Evolutionary conservation across 2,329 filamentous ascomycete species (phyloP).

Genomic region (Albifimbria verrucaria): DNA sequence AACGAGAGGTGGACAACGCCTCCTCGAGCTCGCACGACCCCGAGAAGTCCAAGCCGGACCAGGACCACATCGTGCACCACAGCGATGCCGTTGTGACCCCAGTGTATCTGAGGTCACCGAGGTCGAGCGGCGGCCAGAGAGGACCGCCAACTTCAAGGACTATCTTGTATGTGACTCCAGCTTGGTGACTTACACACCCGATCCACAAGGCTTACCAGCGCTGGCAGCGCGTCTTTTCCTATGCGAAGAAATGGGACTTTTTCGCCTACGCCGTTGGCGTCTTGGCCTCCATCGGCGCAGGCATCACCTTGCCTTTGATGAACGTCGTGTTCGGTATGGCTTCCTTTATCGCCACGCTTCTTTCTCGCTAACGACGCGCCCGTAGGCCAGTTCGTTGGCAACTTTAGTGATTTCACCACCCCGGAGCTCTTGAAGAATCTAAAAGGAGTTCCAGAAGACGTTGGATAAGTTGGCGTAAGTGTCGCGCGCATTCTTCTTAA

Average conservation of each 20-base stretch:
- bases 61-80: slow-evolving; percentile 4
- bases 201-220: too few species aligned
- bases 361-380: not conserved
- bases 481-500: not conserved
- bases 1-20: not conserved
- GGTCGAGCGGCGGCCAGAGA: slow-evolving; percentile 36
- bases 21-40: not conserved
- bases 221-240: slow-evolving; percentile 46
- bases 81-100: not conserved
- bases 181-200: too few species aligned
- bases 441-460: slow-evolving; percentile 34
- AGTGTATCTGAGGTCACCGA: slow-evolving; percentile 25
- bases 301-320: slow-evolving; percentile 55
- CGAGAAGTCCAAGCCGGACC: not conserved
- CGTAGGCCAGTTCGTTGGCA: slow-evolving; percentile 40
- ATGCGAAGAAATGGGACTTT: slow-evolving; percentile 51
- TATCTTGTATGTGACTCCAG: slow-evolving; percentile 30
- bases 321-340: slow-evolving; percentile 54
- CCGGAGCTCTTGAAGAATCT: slow-evolving; percentile 25
- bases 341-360: not conserved
- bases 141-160: slow-evolving; percentile 42
- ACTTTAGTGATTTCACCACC: slow-evolving; percentile 44
- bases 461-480: slow-evolving; percentile 45
- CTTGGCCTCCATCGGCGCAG: slow-evolving; percentile 48
- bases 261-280: slow-evolving; percentile 43